Percentiles rank a stretch among this genome's conserved stretches.
Conservation (phyloP, 768 basidiomycete genomes). For the Lactarius sp. region DNA sequence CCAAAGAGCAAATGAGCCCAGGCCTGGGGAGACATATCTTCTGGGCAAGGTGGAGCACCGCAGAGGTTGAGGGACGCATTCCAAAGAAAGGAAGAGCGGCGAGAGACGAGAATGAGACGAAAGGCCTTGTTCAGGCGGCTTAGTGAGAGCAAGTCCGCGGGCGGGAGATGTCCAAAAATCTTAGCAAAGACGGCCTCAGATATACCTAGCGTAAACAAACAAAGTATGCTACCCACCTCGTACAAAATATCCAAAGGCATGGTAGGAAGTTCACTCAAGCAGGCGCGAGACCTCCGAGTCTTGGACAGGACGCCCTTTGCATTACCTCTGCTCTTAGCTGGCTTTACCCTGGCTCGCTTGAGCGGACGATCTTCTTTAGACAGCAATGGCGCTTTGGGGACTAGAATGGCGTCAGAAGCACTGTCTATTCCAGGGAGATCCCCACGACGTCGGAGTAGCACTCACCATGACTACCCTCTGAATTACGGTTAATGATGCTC, state of each 20-base stretch:
- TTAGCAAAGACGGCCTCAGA: constrained; percentile 7
- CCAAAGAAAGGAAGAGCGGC: constrained; percentile 29
- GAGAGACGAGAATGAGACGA: constrained; percentile 29
- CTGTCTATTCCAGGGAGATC: background rate
- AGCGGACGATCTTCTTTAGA: background rate
- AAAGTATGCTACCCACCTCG: constrained; percentile 25
- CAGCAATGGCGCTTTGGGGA: background rate
- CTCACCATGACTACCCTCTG: background rate
- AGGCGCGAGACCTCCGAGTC: background rate
- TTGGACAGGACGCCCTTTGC: background rate
- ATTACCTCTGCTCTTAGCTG: no score
- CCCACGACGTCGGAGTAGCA: background rate
- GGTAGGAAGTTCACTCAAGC: constrained; percentile 16
- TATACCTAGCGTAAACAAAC: background rate
- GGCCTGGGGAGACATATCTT: constrained; percentile 14
- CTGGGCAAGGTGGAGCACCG: constrained; percentile 11
- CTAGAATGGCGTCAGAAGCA: background rate
- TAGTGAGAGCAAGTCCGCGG: constrained; percentile 33
- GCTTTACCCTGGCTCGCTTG: background rate
- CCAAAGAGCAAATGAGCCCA: constrained; percentile 20
- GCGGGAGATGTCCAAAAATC: constrained; percentile 32
- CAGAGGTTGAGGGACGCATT: constrained; percentile 1
- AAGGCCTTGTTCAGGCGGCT: constrained; percentile 31
- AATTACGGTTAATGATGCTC: background rate
- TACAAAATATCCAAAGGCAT: constrained; percentile 32